Conservation (phyloP, 2,329 filamentous ascomycete species). For the Chaetomiaceae sp. region DNA sequence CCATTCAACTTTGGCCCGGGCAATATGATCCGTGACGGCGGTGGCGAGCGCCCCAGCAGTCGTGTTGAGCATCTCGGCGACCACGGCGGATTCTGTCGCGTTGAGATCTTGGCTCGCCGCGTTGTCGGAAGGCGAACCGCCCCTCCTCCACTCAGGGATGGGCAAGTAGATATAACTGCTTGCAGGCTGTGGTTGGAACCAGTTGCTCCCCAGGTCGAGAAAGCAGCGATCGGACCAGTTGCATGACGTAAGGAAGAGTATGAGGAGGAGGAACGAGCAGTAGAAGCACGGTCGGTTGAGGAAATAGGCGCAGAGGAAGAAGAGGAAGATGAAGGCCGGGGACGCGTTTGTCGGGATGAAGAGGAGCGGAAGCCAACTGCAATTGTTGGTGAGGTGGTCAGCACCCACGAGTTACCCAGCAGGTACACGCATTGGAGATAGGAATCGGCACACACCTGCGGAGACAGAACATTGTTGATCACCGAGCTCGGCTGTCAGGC, state of each 20-base stretch:
- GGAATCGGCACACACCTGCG: constrained; percentile 43
- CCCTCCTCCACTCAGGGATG: constrained; percentile 19
- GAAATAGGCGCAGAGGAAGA: constrained; percentile 91
- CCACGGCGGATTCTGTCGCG: constrained; percentile 34
- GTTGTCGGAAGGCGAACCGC: constrained; percentile 27
- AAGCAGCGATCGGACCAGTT: constrained; percentile 88
- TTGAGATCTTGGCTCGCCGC: constrained; percentile 39
- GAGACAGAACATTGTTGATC: constrained; percentile 54
- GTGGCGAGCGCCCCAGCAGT: constrained; percentile 64
- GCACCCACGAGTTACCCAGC: not conserved
- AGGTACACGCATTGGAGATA: not conserved
- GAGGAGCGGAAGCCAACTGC: constrained; percentile 78
- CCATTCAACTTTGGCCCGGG: constrained; percentile 57
- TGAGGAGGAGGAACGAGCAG: constrained; percentile 91
- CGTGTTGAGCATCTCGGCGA: constrained; percentile 58
- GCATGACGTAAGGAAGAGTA: constrained; percentile 88
- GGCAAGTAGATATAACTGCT: constrained; percentile 29
- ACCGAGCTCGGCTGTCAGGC: not conserved
- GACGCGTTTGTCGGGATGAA: constrained; percentile 85
- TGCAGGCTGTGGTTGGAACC: constrained; percentile 76
- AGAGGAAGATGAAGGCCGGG: constrained; percentile 78
- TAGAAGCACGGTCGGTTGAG: constrained; percentile 96
- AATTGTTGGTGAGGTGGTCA: constrained; percentile 11
- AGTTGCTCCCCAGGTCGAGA: constrained; percentile 87
- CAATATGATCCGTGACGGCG: constrained; percentile 59